Base-by-base conservation (phyloP, 2,329 filamentous ascomycete genomes). In the Talaromyces sp. region DNA sequence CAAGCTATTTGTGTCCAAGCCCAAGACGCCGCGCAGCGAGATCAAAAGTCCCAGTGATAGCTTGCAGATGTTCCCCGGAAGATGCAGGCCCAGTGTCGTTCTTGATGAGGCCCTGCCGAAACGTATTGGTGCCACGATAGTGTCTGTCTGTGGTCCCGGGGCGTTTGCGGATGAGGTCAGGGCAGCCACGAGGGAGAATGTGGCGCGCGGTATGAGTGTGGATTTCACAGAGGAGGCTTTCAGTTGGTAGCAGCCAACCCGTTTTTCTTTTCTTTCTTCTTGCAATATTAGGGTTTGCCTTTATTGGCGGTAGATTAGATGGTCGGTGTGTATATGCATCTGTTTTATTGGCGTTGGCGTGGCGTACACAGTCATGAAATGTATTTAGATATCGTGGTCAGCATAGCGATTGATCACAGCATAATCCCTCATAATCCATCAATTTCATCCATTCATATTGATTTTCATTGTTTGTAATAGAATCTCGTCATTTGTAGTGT, bases 221-320 rank as follows among this genome's bases (percentile, higher is more conserved):
- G 85, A 87, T 72, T 87, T 87, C 71, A 78, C 84, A 21, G 85
- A 88, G 69, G 85, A 88, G 74, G 83, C 83, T 43, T 88, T 88
- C 72, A 87, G 84, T 1, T 87, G 85, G 76, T 87, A 70, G 54
- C 4, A 19, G 7, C n/a, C 24, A 32, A 10, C 32, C 24, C 51
- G 12, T 6, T 27, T 27, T 26, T 27, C 10, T 19, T 29, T 52
- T 19, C 11, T 50, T 31, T 29, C 17, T 27, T 17, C 14, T 32
- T 35, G 10, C 6, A 24, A 32, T 59, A 24, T 21, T 43, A 24
- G 55, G 26, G n/a, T 27, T 57, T 57, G 21, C 3, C n/a, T 46
- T 3, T 19, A 5, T 46, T 46, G 43, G 19, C n/a, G 43, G 43
- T 46, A 24, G 43, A 46, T 38, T n/a, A n/a, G 17, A n/a, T n/a